Percentiles rank a stretch among this genome's conserved stretches.
Evolutionary conservation across 331 rosid species (phyloP).

Genomic region (Quercus tomentella): DNA sequence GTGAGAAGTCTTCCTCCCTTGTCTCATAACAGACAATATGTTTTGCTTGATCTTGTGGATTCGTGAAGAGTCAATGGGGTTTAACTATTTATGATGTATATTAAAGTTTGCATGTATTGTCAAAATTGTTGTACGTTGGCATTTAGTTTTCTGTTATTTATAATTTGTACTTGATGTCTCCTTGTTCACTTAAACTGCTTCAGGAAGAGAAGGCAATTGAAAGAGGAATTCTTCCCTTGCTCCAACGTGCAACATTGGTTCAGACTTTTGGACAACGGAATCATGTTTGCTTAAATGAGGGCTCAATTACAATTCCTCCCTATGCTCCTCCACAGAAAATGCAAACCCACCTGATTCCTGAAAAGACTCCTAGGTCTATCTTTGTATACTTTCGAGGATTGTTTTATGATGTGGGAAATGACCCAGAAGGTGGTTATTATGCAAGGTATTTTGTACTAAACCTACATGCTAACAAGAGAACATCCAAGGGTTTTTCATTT

Average conservation of each 20-base stretch:
- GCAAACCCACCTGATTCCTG: constrained; percentile 81
- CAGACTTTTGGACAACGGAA: constrained; percentile 89
- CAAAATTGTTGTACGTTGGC: not conserved
- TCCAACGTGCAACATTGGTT: constrained; percentile 74
- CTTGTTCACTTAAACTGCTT: constrained; percentile 6
- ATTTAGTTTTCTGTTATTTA: not conserved
- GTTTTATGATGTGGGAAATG: constrained; percentile 88
- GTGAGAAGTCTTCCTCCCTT: constrained; percentile 31
- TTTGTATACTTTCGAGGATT: constrained; percentile 85
- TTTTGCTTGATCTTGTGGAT: not conserved
- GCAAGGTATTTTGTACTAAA: constrained; percentile 56
- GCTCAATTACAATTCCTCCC: constrained; percentile 80
- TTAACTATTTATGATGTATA: not conserved
- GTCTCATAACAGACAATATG: not conserved
- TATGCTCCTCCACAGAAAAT: constrained; percentile 92
- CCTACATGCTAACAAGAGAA: constrained; percentile 14
- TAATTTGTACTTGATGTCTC: not conserved
- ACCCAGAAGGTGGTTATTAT: constrained; percentile 92
- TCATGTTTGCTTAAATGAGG: constrained; percentile 85
- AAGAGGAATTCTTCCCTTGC: constrained; percentile 80
- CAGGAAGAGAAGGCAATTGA: constrained; percentile 93
- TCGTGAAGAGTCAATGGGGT: not conserved
- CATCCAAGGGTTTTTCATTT: not conserved
- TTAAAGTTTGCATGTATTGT: not conserved
- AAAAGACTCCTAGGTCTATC: constrained; percentile 76